Percentiles rank a stretch among this genome's conserved stretches.
These are phyloP conservation scores for Halenospora varia DNA, from an alignment of 495 filamentous ascomycete genomes.

Conservation along the genomic window DNA sequence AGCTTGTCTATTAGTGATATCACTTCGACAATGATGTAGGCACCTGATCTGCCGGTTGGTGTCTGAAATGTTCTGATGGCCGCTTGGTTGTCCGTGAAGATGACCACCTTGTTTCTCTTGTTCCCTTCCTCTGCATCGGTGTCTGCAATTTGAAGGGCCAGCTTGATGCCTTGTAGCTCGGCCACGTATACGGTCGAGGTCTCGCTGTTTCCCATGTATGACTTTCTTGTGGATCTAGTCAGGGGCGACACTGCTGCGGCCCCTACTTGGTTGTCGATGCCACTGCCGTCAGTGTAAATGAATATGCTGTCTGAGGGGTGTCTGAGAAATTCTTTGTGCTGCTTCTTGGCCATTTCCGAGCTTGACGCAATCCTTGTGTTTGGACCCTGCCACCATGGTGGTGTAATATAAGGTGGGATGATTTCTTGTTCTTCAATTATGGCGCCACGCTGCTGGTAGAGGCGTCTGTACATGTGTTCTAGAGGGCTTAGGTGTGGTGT, in stretches of 20 bases:
- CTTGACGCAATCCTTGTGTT: neutral
- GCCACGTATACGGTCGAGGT: constrained; percentile 22
- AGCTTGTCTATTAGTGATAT: constrained; percentile 11
- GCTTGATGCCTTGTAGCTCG: constrained; percentile 10
- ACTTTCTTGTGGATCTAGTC: neutral
- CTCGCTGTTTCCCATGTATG: constrained; percentile 21
- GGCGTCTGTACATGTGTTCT: too few species aligned
- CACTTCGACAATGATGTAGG: constrained; percentile 2
- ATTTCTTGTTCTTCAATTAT: too few species aligned
- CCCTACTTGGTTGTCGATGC: neutral
- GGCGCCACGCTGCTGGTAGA: too few species aligned
- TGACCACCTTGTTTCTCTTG: constrained; percentile 5
- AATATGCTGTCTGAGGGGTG: neutral
- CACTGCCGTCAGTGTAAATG: constrained; percentile 4
- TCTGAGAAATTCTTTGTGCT: neutral
- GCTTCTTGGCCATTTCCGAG: neutral
- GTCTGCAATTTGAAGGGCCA: constrained; percentile 17
- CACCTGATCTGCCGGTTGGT: constrained; percentile 8
- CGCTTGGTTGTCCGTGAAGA: constrained; percentile 15
- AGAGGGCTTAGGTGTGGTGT: too few species aligned
- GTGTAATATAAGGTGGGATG: neutral
- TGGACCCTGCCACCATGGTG: neutral
- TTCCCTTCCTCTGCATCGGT: constrained; percentile 14
- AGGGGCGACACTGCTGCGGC: neutral
- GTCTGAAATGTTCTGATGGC: constrained; percentile 11